A percentile compares a stretch with the other conserved stretches of the same genome.
Conservation (phyloP, 108 stramenopile species). For the Nitzschia sp. region DNA sequence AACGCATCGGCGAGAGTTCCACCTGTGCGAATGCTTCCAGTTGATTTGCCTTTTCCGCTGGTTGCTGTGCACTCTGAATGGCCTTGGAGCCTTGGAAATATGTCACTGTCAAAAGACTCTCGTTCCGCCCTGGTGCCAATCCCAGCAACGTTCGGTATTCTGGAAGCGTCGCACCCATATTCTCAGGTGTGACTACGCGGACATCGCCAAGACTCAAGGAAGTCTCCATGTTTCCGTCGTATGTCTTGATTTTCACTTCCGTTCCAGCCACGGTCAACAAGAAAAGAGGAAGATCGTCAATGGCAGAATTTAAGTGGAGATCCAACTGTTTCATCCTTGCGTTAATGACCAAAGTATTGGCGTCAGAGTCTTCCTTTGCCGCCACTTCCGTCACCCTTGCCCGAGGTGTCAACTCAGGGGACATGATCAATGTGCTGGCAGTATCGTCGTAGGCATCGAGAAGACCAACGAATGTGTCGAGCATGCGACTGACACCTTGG, state of each 20-base stretch:
- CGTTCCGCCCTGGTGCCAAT: constrained; percentile 52
- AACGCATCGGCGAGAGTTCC: constrained; percentile 73
- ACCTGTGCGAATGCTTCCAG: constrained; percentile 65
- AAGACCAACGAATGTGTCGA: constrained; percentile 38
- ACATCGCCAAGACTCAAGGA: constrained; percentile 67
- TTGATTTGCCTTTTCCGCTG: constrained; percentile 28
- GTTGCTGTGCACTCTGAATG: constrained; percentile 36
- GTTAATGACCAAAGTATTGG: constrained; percentile 39
- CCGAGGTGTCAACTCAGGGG: constrained; percentile 6
- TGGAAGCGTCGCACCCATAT: constrained; percentile 35
- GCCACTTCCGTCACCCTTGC: not conserved
- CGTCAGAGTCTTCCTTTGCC: not conserved
- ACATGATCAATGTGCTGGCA: constrained; percentile 18
- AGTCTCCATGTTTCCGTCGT: constrained; percentile 22
- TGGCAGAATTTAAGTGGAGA: constrained; percentile 68
- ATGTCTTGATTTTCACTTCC: constrained; percentile 40
- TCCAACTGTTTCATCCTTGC: constrained; percentile 72
- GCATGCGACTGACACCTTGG: constrained; percentile 32
- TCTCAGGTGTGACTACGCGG: constrained; percentile 44
- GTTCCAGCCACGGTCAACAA: constrained; percentile 63
- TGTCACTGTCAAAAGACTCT: constrained; percentile 68
- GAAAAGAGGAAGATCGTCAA: constrained; percentile 79
- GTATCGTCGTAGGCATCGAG: constrained; percentile 33
- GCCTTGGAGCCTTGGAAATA: constrained; percentile 58
- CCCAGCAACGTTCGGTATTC: constrained; percentile 74